phyloP scores from a whole-genome alignment of 805 yeast genomes.

The Isabelozyma pseudorhagii region DNA sequence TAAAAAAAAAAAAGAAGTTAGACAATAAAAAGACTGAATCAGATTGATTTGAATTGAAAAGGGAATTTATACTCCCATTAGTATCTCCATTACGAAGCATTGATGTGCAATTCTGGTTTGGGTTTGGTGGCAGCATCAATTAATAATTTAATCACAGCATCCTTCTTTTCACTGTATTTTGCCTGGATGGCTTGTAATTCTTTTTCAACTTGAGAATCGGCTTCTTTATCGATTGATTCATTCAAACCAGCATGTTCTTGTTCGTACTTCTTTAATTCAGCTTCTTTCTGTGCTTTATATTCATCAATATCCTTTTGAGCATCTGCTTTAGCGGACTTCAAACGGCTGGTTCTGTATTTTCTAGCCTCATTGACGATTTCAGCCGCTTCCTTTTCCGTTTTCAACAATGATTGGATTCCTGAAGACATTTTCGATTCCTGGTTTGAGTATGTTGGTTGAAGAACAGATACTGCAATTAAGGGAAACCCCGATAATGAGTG shows the following conservation, averaged over 20 bases:
- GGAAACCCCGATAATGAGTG: background rate
- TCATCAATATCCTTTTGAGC: slow-evolving; percentile 86
- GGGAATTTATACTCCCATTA: background rate
- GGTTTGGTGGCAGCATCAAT: slow-evolving; percentile 79
- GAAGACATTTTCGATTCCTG: slow-evolving; percentile 16
- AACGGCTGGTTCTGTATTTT: slow-evolving; percentile 78
- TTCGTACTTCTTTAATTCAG: slow-evolving; percentile 72
- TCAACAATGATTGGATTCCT: slow-evolving; percentile 70
- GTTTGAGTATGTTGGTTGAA: too few relatives aligned
- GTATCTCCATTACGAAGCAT: slow-evolving; percentile 40
- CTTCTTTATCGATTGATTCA: slow-evolving; percentile 72
- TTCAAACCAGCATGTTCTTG: slow-evolving; percentile 72
- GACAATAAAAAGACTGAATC: background rate
- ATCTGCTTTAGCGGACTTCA: slow-evolving; percentile 92
- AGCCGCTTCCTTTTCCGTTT: slow-evolving; percentile 98
- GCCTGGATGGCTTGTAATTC: slow-evolving; percentile 70
- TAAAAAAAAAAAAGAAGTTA: background rate
- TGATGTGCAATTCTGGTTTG: slow-evolving; percentile 77
- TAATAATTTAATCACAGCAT: slow-evolving; percentile 67
- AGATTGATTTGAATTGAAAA: background rate
- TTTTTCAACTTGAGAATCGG: slow-evolving; percentile 66
- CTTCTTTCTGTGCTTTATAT: slow-evolving; percentile 81
- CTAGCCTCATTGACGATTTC: slow-evolving; percentile 92
- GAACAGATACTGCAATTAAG: background rate
- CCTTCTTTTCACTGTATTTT: slow-evolving; percentile 60